Base-by-base conservation (phyloP, 2,329 filamentous ascomycete species). In the Metarhizium sp. region DNA sequence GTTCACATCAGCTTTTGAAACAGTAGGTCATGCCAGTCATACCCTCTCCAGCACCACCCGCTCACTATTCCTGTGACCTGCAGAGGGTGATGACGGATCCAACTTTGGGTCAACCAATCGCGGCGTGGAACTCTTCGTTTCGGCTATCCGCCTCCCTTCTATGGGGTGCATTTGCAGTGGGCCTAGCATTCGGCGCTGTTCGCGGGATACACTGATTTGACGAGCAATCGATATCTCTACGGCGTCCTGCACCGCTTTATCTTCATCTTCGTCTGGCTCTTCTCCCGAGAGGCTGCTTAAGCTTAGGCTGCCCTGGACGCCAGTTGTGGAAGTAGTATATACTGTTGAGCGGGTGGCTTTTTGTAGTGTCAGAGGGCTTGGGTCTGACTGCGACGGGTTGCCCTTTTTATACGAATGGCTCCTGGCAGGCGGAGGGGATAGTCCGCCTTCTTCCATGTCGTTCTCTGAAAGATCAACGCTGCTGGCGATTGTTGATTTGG, bases 191-290 rank as follows among this genome's bases (percentile, higher is more conserved):
- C 79, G 77, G 18, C 80, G 74, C 66, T 87, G 85, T 67, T 83
- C 76, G 13, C 78, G 72, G 13, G 82, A 85, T 30, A 87, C 73
- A 60, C 80, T 85, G 60, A 88, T 86, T 65, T 87, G 84, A 1
- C 85, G 75, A 0, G 84, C 84, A 60, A 88, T 87, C 2, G 83
- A 86, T 49, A 85, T 75, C 66, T 86, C 80, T 4, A 85, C 82
- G 2, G 83, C 80, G 47, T 76, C 76, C 59, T 78, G 76, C 14
- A 80, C 67, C 6, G 71, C 73, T 25, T 63, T 60, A 18, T 60
- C 55, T 13, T 53, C 61, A 2, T 61, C 60, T 7, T 62, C 58
- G 20, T 64, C 57, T 7, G 54, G 16, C 50, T 52, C 47, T 8
- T 50, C 48, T 47, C 47, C 54, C 29, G 46, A 53, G 48, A 49